Percentiles rank a stretch among this genome's conserved stretches.
Conservation (phyloP, 441 rosid genomes). For the Biscutella laevigata region DNA sequence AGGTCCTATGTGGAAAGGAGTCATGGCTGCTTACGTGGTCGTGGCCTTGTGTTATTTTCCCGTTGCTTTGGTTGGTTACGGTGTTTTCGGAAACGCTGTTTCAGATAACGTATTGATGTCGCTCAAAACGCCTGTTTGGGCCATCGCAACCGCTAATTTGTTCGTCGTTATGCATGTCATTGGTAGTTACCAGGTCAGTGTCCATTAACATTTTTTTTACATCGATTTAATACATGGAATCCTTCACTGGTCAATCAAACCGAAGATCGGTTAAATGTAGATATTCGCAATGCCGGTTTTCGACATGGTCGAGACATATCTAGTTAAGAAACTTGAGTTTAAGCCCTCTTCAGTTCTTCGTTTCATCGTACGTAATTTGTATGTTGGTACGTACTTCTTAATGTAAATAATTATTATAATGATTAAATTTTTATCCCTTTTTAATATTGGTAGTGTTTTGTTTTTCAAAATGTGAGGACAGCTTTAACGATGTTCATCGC, state of each 20-base stretch:
- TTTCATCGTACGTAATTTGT: conserved; percentile 37
- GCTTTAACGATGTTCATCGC: conserved; percentile 53
- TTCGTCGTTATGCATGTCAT: conserved; percentile 55
- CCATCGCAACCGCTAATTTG: conserved; percentile 46
- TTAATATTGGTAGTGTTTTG: no score
- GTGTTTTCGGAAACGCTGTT: conserved; percentile 39
- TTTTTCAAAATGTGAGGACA: conserved; percentile 16
- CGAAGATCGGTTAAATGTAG: no score
- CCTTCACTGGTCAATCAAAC: no score
- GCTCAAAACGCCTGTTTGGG: conserved; percentile 48
- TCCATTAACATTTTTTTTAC: no score
- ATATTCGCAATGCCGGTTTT: conserved; percentile 64
- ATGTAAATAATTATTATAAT: no score
- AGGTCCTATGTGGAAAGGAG: conserved; percentile 61
- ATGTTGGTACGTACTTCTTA: conserved; percentile 33
- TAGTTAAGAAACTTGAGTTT: conserved; percentile 47
- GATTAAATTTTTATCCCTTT: no score
- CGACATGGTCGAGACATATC: conserved; percentile 55
- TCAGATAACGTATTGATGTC: conserved; percentile 44
- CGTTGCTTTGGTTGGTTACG: conserved; percentile 46
- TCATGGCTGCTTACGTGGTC: conserved; percentile 39
- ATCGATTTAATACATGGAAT: no score
- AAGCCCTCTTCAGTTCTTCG: conserved; percentile 35
- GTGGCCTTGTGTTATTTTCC: conserved; percentile 65
- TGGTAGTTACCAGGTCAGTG: conserved; percentile 56